Evolutionary conservation across 441 rosid species (phyloP), one percentile per base, ranked within the genome.

Genomic region (Lepidium campestre): DNA sequence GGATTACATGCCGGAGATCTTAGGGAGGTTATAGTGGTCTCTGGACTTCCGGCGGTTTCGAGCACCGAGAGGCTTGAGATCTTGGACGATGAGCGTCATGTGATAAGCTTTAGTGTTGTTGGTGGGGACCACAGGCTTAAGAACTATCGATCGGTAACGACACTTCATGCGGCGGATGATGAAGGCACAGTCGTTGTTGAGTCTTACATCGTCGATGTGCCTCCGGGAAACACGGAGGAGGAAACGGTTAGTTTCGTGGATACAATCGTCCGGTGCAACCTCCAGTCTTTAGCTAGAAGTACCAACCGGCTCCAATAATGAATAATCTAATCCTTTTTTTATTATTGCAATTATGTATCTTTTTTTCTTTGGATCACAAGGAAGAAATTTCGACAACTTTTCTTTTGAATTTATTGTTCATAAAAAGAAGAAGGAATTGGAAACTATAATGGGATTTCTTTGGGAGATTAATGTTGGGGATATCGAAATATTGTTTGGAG

Each of bases 21-120:
- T 17, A 78, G 96, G 8, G 88, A 87, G 66, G 87, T 87, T 5
- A 83, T 71, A 47, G 93, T 90, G 12, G 81, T 90, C 10, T 90
- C 96, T 0, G 96, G 96, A 7, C 76, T 90, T 2, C 93, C 96
- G 0, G 96, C 96, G 0, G 86, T 57, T 1, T 71, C 76, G 35
- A 87, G 93, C 72, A 81, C 78, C 4, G 96, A 90, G 77, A 76
- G 90, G 36, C 79, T 90, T 0, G 96, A 90, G 83, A 83, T 90
- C 70, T 79, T 87, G 8, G 96, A 90, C 48, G 96, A 90, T 35
- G 94, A 85, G 57, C 75, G 68, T 2, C 88, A 81, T 19, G 91
- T 89, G 3, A 20, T 89, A 41, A 87, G 96, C 74, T 87, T 89
- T 68, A 82, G 91, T 59, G 79, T 87, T 12, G 75, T 87, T 62